Conservation (phyloP, 352 stramenopile species). For the Phytopythium vexans region DNA sequence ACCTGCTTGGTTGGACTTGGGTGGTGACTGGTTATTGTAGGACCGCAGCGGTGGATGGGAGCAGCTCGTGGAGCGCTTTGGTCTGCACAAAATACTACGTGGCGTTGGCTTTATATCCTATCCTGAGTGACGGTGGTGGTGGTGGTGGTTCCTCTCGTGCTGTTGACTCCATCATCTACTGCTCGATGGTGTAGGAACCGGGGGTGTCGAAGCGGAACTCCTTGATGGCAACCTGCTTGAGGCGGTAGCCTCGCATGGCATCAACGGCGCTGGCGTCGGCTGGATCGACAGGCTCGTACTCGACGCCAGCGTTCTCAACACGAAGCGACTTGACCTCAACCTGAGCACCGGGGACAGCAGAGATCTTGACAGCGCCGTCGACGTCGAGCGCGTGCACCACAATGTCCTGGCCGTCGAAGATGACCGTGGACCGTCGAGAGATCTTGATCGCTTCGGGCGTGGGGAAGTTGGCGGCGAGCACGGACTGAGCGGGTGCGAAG, state of each 20-base stretch:
- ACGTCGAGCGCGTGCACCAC: slow-evolving; percentile 36
- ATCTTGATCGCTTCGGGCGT: slow-evolving; percentile 26
- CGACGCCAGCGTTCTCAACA: slow-evolving; percentile 47
- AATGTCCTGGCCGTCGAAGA: slow-evolving; percentile 42
- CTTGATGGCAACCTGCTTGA: slow-evolving; percentile 33
- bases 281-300: slow-evolving; percentile 24
- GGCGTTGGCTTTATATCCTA: background rate
- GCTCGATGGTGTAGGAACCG: slow-evolving; percentile 44
- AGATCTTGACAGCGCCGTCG: slow-evolving; percentile 50
- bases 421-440: slow-evolving; percentile 46
- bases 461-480: slow-evolving; percentile 28
- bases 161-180: slow-evolving; percentile 8
- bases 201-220: slow-evolving; percentile 44
- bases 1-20: too few relatives aligned
- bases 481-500: slow-evolving; percentile 33
- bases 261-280: slow-evolving; percentile 29
- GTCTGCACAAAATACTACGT: too few relatives aligned
- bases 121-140: background rate
- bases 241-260: slow-evolving; percentile 53
- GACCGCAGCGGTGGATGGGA: too few relatives aligned
- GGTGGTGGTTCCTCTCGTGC: background rate
- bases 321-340: slow-evolving; percentile 39
- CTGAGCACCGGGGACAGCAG: slow-evolving; percentile 33
- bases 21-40: too few relatives aligned
- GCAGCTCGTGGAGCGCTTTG: too few relatives aligned